A percentile compares a stretch with the other conserved stretches of the same genome.
These are phyloP conservation scores for Populus pruinosa DNA, from an alignment of 345 rosid genomes.

Conservation along the genomic window DNA sequence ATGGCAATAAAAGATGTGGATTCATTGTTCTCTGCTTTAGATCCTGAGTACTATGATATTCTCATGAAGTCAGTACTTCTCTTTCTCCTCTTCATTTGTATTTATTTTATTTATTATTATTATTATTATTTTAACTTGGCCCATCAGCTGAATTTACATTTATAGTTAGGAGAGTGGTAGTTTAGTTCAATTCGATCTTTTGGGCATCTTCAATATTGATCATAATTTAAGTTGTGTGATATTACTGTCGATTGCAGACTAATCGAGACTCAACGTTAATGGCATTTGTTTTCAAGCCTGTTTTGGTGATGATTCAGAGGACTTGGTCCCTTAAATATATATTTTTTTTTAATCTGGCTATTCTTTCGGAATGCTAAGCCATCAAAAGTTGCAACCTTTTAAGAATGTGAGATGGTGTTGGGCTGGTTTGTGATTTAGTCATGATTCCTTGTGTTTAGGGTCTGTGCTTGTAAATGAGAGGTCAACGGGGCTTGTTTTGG, in stretches of 20 bases:
- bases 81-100: not conserved
- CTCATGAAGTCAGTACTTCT: conserved; percentile 76
- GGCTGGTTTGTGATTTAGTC: not conserved
- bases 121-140: not conserved
- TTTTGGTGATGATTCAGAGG: not conserved
- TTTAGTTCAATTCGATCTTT: not conserved
- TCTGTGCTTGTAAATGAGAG: not conserved
- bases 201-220: not conserved
- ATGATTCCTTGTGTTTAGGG: not conserved
- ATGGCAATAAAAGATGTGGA: conserved; percentile 94
- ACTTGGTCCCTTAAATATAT: not conserved
- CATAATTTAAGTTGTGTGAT: not conserved
- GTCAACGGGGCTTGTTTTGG: not conserved
- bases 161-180: not conserved
- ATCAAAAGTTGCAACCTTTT: not conserved
- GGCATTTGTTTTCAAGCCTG: not conserved
- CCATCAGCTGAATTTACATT: not conserved
- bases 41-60: conserved; percentile 85
- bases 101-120: not conserved
- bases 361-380: too few species aligned
- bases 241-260: not conserved
- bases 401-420: not conserved
- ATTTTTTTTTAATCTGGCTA: too few species aligned
- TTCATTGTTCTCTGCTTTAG: conserved; percentile 71
- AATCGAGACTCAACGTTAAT: not conserved